Evolutionary conservation across 371 early-diverging fungal species (phyloP).

Genomic region (Rhizomucor miehei): DNA sequence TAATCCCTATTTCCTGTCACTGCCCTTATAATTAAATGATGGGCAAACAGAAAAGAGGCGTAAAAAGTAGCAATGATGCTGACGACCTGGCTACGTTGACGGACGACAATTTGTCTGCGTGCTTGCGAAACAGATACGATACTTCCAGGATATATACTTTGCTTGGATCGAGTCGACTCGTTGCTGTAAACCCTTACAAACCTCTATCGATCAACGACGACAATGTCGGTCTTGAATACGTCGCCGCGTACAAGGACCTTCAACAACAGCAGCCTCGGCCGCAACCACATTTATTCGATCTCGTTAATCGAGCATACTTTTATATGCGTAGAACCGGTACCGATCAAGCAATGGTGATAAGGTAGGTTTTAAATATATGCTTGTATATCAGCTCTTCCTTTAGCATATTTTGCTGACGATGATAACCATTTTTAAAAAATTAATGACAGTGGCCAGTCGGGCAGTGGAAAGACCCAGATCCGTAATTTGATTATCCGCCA

Average conservation of each 20-base stretch:
- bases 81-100: constrained; percentile 7
- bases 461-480: constrained; percentile 80
- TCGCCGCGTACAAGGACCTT: constrained; percentile 38
- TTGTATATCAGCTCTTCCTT: too few relatives aligned
- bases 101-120: constrained; percentile 41
- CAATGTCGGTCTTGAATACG: constrained; percentile 47
- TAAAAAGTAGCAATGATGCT: not conserved
- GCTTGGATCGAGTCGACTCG: constrained; percentile 59
- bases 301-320: constrained; percentile 41
- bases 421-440: too few relatives aligned
- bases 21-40: not conserved
- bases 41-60: not conserved
- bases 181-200: constrained; percentile 50
- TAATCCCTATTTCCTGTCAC: not conserved
- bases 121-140: constrained; percentile 48
- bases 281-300: constrained; percentile 35
- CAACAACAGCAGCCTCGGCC: constrained; percentile 10
- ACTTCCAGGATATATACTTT: constrained; percentile 58
- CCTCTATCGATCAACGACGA: constrained; percentile 32
- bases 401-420: too few relatives aligned
- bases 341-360: constrained; percentile 38
- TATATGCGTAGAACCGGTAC: constrained; percentile 41
- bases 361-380: constrained; percentile 16
- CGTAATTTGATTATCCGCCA: constrained; percentile 60
- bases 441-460: constrained; percentile 72